Evolutionary conservation across 768 basidiomycete genomes (phyloP).

Genomic region (Suillus fuscotomentosus): DNA sequence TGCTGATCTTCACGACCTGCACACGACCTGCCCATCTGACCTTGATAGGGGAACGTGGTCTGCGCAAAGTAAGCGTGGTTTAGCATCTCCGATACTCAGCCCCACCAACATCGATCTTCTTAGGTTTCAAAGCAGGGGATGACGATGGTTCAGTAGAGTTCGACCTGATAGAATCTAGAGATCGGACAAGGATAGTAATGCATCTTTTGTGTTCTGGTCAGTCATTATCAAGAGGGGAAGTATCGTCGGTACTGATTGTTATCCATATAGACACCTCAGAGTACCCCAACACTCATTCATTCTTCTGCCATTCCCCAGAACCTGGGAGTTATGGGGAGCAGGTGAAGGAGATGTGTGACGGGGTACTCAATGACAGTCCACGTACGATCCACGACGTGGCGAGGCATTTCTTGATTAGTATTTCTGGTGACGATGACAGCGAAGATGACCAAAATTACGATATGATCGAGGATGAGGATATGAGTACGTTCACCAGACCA

Average conservation of each 20-base stretch:
- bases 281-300: constrained; percentile 59
- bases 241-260: background rate
- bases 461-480: constrained; percentile 17
- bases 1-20: constrained; percentile 54
- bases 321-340: constrained; percentile 35
- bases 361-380: constrained; percentile 40
- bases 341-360: constrained; percentile 43
- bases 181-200: constrained; percentile 34
- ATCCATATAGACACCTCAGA: constrained; percentile 57
- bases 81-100: background rate
- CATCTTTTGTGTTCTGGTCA: constrained; percentile 52
- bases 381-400: constrained; percentile 45
- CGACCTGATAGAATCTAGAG: constrained; percentile 34
- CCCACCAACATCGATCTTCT: background rate
- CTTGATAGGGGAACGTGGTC: constrained; percentile 37
- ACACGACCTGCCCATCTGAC: constrained; percentile 34
- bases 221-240: constrained; percentile 9
- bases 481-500: background rate
- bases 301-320: constrained; percentile 55
- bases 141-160: constrained; percentile 68
- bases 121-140: constrained; percentile 55
- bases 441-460: constrained; percentile 33
- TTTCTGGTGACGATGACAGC: constrained; percentile 34
- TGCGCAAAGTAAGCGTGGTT: constrained; percentile 40
- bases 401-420: constrained; percentile 35